Evolutionary conservation across 2,329 filamentous ascomycete genomes (phyloP), one percentile per base, ranked within the genome.

Genomic region (Stemphylium lycopersici): DNA sequence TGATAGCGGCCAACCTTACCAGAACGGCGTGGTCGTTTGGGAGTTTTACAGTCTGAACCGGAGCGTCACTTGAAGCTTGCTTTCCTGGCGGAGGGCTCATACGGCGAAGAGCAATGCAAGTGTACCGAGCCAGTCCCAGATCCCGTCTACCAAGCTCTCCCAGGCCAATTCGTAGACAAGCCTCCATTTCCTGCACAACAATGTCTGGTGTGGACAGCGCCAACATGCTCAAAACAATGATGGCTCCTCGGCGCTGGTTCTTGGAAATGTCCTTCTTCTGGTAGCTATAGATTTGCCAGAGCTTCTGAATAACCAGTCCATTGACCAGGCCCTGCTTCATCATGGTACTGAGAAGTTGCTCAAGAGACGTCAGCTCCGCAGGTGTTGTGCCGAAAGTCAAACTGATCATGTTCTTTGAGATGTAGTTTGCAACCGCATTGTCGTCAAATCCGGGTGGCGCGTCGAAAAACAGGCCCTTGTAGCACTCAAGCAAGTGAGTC

Each of bases 341-440:
- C 95, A 99, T 99, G 0, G 92, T 98, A 58, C 90, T 91, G 6
- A 99, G 82, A 3, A 99, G 82, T 76, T 99, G 95, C 76, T 99
- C 95, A 7, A 99, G 82, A 41, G 92, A 98, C 0, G 95, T 99
- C 49, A 99, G 80, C 73, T 99, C 95, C 1, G 96, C 95, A 0
- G 93, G 91, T 0, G 93, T 96, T 1, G 93, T 93, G 24, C 93
- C 93, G 74, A 96, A 98, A 0, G 95, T 99, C 69, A 99, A 79
- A 81, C 93, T 97, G 76, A 98, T 98, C 93, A 99, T 99, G 77
- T 98, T 99, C 58, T 93, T 87, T 22, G 93, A 93, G 68, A 99
- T 89, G 72, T 96, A 99, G 74, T 96, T 97, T 42, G 95, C 93
- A 2, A 93, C 88, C 70, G 97, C 93, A 63, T 97, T 97, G 26